Percentiles rank a stretch among this genome's conserved stretches.
Evolutionary conservation across 2,329 filamentous ascomycete species (phyloP).

Genomic region (Paramyrothecium roridum): DNA sequence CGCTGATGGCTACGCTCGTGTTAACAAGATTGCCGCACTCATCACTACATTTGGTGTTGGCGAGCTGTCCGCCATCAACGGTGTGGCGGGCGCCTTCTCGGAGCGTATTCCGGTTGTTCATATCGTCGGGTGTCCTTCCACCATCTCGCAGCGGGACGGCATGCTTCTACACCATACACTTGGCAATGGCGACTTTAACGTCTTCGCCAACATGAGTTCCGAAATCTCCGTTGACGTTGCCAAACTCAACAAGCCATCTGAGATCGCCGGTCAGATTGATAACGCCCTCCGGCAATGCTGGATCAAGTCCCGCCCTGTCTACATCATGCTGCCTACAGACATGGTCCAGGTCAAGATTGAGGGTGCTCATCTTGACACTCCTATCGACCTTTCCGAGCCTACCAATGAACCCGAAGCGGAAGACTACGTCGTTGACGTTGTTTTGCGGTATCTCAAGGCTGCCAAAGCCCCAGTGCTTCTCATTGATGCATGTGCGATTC

Average conservation of each 20-base stretch:
- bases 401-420: conserved; percentile 69
- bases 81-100: conserved; percentile 69
- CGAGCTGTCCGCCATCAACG: conserved; percentile 71
- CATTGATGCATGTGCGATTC: conserved; percentile 79
- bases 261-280: conserved; percentile 75
- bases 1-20: conserved; percentile 75
- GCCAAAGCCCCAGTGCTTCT: conserved; percentile 76
- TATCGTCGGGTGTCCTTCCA: conserved; percentile 55
- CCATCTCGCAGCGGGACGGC: conserved; percentile 42
- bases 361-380: conserved; percentile 65
- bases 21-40: conserved; percentile 67
- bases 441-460: conserved; percentile 68
- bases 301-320: conserved; percentile 72
- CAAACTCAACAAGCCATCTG: conserved; percentile 65
- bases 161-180: conserved; percentile 65
- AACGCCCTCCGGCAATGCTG: conserved; percentile 73
- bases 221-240: conserved; percentile 69
- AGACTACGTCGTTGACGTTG: conserved; percentile 77
- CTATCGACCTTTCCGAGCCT: conserved; percentile 64
- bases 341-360: conserved; percentile 76
- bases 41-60: conserved; percentile 76
- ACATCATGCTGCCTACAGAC: conserved; percentile 79
- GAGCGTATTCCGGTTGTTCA: conserved; percentile 72
- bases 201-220: conserved; percentile 76
- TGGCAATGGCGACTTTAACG: conserved; percentile 76